These are phyloP conservation scores for Alternaria arbusti DNA, from an alignment of 2,329 filamentous ascomycete species.

Conservation along the genomic window DNA sequence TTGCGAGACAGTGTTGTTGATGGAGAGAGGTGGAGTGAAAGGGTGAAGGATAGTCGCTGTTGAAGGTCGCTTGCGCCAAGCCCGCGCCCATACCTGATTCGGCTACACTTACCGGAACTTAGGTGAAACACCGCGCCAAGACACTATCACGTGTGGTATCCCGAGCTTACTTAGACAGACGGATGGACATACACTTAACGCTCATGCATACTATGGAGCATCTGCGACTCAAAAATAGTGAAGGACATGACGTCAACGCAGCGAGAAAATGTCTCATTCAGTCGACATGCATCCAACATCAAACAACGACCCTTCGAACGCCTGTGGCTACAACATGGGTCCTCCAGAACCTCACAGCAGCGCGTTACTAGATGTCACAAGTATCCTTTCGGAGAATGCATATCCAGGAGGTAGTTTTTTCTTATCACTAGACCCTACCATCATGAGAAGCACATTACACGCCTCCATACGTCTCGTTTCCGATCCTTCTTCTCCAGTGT, in stretches of 20 bases:
- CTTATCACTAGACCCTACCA: not conserved
- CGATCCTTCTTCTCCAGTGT: not conserved
- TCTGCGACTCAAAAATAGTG: not conserved
- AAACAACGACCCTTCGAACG: not conserved
- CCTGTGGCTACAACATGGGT: not conserved
- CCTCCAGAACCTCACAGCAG: not conserved
- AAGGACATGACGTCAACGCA: not conserved
- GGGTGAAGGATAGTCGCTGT: not conserved
- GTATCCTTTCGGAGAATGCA: no score
- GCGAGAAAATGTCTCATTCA: not conserved
- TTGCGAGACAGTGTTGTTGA: not conserved
- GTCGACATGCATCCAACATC: not conserved
- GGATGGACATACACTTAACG: not conserved
- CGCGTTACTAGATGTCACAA: not conserved
- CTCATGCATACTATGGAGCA: not conserved
- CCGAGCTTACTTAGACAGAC: not conserved
- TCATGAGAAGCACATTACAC: not conserved
- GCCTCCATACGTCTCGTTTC: not conserved
- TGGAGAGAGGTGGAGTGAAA: not conserved
- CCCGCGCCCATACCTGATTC: conserved; percentile 5
- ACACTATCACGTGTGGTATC: conserved; percentile 4
- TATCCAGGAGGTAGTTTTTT: no score
- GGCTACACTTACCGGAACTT: not conserved
- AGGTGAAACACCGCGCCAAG: conserved; percentile 15
- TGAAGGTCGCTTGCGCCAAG: not conserved